phyloP scores from a whole-genome alignment of 202 grass and related monocot species.

The Alloteropsis angusta region DNA sequence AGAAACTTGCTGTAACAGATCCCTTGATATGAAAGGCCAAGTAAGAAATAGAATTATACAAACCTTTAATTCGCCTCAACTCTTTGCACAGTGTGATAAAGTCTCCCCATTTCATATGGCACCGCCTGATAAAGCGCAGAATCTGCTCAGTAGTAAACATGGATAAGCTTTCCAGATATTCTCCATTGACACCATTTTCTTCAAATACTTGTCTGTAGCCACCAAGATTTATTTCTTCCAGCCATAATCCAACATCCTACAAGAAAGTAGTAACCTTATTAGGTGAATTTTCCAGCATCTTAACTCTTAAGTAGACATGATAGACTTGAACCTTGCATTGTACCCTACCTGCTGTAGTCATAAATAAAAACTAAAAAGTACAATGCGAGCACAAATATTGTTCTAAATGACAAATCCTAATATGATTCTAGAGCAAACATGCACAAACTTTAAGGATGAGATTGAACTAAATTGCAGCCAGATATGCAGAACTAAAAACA shows the following conservation, averaged over 20 bases:
- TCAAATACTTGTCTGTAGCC: constrained; percentile 84
- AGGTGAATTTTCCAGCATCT: neutral
- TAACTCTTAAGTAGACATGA: neutral
- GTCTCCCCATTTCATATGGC: constrained; percentile 99
- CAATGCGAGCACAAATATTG: neutral
- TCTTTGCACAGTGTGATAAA: constrained; percentile 99
- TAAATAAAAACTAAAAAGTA: neutral
- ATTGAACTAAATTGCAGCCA: constrained; percentile 1
- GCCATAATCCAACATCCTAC: constrained; percentile 95
- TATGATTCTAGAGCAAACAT: neutral
- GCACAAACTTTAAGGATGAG: neutral
- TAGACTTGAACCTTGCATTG: constrained; percentile 5
- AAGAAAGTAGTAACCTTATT: constrained; percentile 27
- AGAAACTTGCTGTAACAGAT: neutral
- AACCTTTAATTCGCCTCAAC: constrained; percentile 96
- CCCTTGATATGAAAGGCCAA: neutral
- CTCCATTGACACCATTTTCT: constrained; percentile 94
- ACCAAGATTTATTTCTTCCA: constrained; percentile 99
- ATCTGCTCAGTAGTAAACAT: constrained; percentile 98
- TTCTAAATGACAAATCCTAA: neutral
- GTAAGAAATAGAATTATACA: neutral
- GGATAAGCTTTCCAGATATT: constrained; percentile 90
- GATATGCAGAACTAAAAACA: neutral
- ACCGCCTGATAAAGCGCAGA: constrained; percentile 84
- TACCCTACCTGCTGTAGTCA: neutral